Base-by-base conservation (phyloP, 805 yeast species). In the Cyberlindnera maclurae region DNA sequence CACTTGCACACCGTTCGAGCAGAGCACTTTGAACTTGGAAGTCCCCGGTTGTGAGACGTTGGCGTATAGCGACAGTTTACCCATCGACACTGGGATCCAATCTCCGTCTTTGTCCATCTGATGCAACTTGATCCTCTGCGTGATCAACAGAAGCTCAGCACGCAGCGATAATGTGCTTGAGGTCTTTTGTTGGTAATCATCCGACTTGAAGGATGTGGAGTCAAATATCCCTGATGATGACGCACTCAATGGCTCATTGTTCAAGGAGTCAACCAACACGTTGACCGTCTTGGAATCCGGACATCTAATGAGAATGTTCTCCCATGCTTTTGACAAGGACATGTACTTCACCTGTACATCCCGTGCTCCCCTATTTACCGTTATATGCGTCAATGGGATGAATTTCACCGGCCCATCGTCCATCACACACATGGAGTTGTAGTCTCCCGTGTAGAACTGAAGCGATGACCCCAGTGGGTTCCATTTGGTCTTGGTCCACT, bases 41-140 rank as follows among this genome's bases (percentile, higher is more conserved):
- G 29, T 52, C 13, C 43, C 42, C n/a, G 52, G 54, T 28, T 50
- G 46, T 3, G 38, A 16, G 3, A 52, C 29, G 33, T 44, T 46
- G 4, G 58, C 45, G 9, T 37, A 45, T 2, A 55, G 34, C 4
- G 46, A 38, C 20, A 55, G 45, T 30, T 39, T 42, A 8, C 47
- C 57, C 43, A 53, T 39, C 2, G 53, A 40, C 4, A 52, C 36
- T 4, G 59, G 59, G 13, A 51, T 40, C 57, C 57, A 55, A 18
- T 55, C 59, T 3, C 44, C 44, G 20, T 44, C 49, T 6, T 18
- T 15, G 30, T 55, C 58, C 34, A 36, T 31, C 36, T 47, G 46
- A 31, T 55, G 59, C 15, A 55, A 20, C 39, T 46, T 50, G 3
- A 53, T 40, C 36, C 48, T 50, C n/a, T 50, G 33, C 18, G 50